Percentiles rank a stretch among this genome's conserved stretches.
phyloP scores from a whole-genome alignment of 2,329 filamentous ascomycete species.

The Lasiodiplodia sp. region DNA sequence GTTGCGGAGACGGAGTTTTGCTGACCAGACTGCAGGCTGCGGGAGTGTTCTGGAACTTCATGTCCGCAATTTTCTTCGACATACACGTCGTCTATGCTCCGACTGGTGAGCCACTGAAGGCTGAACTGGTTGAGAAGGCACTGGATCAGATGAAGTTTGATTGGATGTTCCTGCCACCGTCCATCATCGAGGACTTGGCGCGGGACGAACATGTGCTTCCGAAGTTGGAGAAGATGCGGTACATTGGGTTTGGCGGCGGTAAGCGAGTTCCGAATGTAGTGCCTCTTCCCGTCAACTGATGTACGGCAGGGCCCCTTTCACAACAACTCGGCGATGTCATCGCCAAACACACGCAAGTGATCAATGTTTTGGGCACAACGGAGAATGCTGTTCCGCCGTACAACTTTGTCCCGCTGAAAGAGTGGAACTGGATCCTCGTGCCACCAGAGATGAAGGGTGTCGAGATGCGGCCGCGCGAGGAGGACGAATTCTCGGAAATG shows the following conservation, averaged over 20 bases:
- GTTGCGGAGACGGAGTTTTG: neutral
- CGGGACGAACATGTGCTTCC: neutral
- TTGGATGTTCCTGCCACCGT: slow-evolving; percentile 3
- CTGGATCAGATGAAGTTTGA: neutral
- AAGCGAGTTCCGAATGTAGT: neutral
- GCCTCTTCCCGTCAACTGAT: neutral
- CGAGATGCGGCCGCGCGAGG: neutral
- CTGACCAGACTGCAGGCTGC: neutral
- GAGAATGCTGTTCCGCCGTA: slow-evolving; percentile 63
- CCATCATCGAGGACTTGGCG: neutral
- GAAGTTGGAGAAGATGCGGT: neutral
- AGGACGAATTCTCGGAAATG: slow-evolving; percentile 1
- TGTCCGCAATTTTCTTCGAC: neutral
- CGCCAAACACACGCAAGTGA: neutral
- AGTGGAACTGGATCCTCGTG: slow-evolving; percentile 66
- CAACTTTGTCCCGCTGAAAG: slow-evolving; percentile 59
- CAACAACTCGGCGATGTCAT: slow-evolving; percentile 3
- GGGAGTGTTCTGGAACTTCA: neutral
- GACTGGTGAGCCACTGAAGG: slow-evolving; percentile 32
- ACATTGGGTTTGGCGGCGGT: neutral
- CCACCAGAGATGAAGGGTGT: slow-evolving; percentile 49
- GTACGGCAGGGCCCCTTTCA: neutral
- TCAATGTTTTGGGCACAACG: slow-evolving; percentile 5
- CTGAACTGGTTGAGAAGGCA: slow-evolving; percentile 40
- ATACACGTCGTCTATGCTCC: neutral